These are phyloP conservation scores for Rhizoclosmatium hyalinum DNA, from an alignment of 371 early-diverging fungal genomes.

Conservation along the genomic window DNA sequence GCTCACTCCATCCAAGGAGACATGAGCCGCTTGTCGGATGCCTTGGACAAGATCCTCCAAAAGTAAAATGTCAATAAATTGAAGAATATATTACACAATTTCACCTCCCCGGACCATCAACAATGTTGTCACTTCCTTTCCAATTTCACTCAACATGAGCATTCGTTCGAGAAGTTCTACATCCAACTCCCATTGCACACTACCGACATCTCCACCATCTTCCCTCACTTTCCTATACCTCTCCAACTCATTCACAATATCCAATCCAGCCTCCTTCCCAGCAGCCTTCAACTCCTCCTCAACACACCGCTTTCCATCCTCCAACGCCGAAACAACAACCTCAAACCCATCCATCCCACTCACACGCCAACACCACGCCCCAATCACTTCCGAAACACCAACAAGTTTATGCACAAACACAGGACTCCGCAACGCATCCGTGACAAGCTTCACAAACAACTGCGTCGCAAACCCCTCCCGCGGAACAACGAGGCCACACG, in stretches of 20 bases:
- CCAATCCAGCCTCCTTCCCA: too few relatives aligned
- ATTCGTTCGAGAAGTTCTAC: background rate
- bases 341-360: conserved; percentile 2
- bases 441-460: too few relatives aligned
- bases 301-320: too few relatives aligned
- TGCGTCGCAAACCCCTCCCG: too few relatives aligned
- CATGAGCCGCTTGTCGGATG: conserved; percentile 44
- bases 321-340: background rate
- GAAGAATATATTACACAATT: background rate
- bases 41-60: conserved; percentile 43
- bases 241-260: too few relatives aligned
- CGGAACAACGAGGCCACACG: too few relatives aligned
- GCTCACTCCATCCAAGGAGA: conserved; percentile 47
- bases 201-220: too few relatives aligned
- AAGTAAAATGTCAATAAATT: background rate
- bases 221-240: too few relatives aligned
- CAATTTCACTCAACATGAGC: background rate
- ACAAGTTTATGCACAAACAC: too few relatives aligned
- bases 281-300: too few relatives aligned
- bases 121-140: background rate
- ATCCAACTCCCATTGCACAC: too few relatives aligned
- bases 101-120: conserved; percentile 13
- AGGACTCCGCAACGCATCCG: too few relatives aligned
- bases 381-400: background rate
- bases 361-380: background rate